Evolutionary conservation across 208 protist genomes (phyloP).

Genomic region (Trypanosoma lewisi): DNA sequence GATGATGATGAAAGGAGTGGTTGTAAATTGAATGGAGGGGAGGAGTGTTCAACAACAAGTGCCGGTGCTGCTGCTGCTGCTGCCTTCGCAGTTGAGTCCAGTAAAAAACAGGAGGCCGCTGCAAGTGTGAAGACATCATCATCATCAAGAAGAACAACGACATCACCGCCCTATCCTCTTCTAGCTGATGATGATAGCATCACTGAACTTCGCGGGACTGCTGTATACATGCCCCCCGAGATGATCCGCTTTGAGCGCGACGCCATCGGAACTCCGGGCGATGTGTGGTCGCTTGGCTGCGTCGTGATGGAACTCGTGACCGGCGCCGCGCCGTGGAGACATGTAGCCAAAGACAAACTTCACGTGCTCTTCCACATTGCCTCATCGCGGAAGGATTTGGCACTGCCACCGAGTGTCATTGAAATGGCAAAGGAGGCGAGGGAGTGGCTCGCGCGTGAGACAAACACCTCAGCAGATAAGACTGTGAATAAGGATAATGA

Average conservation of each 20-base stretch:
- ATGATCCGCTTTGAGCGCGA: constrained; percentile 60
- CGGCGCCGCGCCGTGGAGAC: constrained; percentile 25
- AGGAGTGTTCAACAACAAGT: not conserved
- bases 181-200: constrained; percentile 59
- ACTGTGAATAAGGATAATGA: not conserved
- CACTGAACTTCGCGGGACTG: constrained; percentile 72
- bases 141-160: too few relatives aligned
- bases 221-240: constrained; percentile 65
- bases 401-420: constrained; percentile 60
- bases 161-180: constrained; percentile 35
- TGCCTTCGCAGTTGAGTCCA: not conserved
- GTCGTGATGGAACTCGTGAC: constrained; percentile 41
- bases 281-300: constrained; percentile 46
- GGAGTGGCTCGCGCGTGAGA: constrained; percentile 27
- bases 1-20: not conserved
- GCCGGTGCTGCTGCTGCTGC: constrained; percentile 1
- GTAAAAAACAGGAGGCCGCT: not conserved
- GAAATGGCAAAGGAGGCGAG: constrained; percentile 39
- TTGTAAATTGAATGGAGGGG: not conserved
- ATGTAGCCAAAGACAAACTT: constrained; percentile 25
- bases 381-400: constrained; percentile 52
- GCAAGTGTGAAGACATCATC: too few relatives aligned
- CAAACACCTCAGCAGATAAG: not conserved
- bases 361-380: constrained; percentile 22
- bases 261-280: constrained; percentile 18